These are phyloP conservation scores for Chrysosporium keratinophilum DNA, from an alignment of 2,329 filamentous ascomycete species.

Conservation along the genomic window DNA sequence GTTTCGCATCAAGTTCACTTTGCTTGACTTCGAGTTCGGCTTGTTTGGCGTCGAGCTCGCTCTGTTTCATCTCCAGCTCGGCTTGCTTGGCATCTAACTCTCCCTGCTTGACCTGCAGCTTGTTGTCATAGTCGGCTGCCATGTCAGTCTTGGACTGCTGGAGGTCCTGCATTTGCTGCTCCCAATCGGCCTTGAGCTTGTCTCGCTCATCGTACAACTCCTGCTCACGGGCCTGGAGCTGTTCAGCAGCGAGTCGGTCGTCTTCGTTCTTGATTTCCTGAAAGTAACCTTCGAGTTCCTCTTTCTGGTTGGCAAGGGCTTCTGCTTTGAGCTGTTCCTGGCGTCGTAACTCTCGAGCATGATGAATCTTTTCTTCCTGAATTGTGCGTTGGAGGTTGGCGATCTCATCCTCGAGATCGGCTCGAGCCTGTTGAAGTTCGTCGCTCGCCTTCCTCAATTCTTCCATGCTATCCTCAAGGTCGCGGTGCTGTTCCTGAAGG, in stretches of 20 bases:
- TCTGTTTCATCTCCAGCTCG: slow-evolving; percentile 22
- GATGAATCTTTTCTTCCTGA: slow-evolving; percentile 29
- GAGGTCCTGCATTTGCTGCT: slow-evolving; percentile 31
- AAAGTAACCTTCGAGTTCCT: slow-evolving; percentile 38
- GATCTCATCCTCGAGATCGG: slow-evolving; percentile 36
- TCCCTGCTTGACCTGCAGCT: slow-evolving; percentile 22
- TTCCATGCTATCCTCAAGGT: slow-evolving; percentile 40
- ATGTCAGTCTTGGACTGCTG: slow-evolving; percentile 29
- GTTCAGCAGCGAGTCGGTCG: slow-evolving; percentile 30
- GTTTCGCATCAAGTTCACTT: slow-evolving; percentile 12
- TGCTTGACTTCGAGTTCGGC: slow-evolving; percentile 20
- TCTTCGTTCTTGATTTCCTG: slow-evolving; percentile 39
- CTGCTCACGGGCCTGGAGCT: slow-evolving; percentile 31
- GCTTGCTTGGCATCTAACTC: slow-evolving; percentile 26
- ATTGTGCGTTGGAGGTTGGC: slow-evolving; percentile 29
- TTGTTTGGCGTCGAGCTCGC: slow-evolving; percentile 23
- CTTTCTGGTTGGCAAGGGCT: slow-evolving; percentile 35
- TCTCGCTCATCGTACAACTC: slow-evolving; percentile 36
- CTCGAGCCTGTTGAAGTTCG: slow-evolving; percentile 37
- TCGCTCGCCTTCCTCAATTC: slow-evolving; percentile 37
- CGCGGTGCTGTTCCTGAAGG: slow-evolving; percentile 44
- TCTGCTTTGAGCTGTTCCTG: slow-evolving; percentile 27
- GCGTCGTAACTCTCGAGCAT: slow-evolving; percentile 34
- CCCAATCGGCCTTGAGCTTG: slow-evolving; percentile 27
- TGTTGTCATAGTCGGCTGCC: slow-evolving; percentile 28